A percentile compares a stretch with the other conserved stretches of the same genome.
phyloP scores from a whole-genome alignment of 2,329 filamentous ascomycete species.

The Daldinia sp. region DNA sequence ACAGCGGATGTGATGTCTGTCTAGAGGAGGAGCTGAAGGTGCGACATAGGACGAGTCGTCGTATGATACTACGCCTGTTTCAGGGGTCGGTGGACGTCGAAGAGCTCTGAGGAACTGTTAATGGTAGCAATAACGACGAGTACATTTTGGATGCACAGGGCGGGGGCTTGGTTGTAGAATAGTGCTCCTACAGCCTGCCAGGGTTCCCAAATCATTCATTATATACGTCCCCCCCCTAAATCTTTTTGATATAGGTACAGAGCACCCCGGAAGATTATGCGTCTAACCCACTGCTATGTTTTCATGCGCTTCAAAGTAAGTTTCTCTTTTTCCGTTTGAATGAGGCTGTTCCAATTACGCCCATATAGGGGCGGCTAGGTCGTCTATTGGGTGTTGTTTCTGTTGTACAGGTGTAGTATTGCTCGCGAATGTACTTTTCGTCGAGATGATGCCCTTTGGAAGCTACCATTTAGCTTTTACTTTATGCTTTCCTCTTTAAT shows the following conservation, averaged over 20 bases:
- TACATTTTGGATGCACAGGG: neutral
- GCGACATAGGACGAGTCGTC: slow-evolving; percentile 16
- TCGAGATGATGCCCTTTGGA: slow-evolving; percentile 14
- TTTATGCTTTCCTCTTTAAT: slow-evolving; percentile 60
- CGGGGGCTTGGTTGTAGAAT: slow-evolving; percentile 1
- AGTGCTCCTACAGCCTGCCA: slow-evolving; percentile 17
- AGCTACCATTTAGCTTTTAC: slow-evolving; percentile 5
- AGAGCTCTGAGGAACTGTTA: slow-evolving; percentile 9
- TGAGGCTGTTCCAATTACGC: slow-evolving; percentile 28
- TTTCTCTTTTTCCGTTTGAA: slow-evolving; percentile 2
- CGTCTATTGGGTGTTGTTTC: slow-evolving; percentile 33
- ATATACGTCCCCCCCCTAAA: slow-evolving; percentile 17
- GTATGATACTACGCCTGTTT: slow-evolving; percentile 21
- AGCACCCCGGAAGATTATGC: slow-evolving; percentile 18
- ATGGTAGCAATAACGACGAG: slow-evolving; percentile 6
- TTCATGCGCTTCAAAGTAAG: slow-evolving; percentile 5
- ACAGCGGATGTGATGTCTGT: slow-evolving; percentile 29
- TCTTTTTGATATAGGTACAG: slow-evolving; percentile 29
- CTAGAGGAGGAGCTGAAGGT: slow-evolving; percentile 19
- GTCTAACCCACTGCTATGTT: slow-evolving; percentile 7
- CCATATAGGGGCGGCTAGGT: slow-evolving; percentile 20
- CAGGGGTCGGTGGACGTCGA: slow-evolving; percentile 27
- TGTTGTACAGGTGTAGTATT: slow-evolving; percentile 36
- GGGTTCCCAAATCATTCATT: slow-evolving; percentile 21
- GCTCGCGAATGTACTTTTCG: slow-evolving; percentile 25